Conservation (phyloP, 495 filamentous ascomycete species). For the Platismatia glauca region DNA sequence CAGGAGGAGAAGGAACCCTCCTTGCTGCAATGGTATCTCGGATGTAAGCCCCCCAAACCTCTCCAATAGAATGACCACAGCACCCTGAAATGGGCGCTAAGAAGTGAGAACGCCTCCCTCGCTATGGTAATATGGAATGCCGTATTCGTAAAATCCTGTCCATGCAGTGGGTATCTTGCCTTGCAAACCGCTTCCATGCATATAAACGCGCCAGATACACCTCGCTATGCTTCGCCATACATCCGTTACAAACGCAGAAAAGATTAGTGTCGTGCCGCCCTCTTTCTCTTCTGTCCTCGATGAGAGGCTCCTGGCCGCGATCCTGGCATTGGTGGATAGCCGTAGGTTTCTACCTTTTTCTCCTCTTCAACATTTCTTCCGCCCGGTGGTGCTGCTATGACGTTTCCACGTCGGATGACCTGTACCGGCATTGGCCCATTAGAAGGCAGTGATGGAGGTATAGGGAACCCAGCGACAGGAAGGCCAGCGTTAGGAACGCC, state of each 20-base stretch:
- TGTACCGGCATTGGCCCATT: not conserved
- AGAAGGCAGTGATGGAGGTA: not conserved
- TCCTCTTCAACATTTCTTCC: conserved; percentile 11
- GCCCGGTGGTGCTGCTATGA: conserved; percentile 1
- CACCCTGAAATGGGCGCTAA: not conserved
- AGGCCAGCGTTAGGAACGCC: not conserved
- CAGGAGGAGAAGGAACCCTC: not conserved
- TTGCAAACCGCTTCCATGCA: not conserved
- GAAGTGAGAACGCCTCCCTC: not conserved
- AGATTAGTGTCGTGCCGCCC: not conserved
- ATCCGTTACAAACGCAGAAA: not conserved
- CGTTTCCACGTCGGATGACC: conserved; percentile 7
- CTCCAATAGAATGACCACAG: not conserved
- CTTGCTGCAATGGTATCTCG: not conserved
- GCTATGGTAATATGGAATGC: not conserved
- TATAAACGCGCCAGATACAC: not conserved
- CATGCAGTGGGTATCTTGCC: conserved; percentile 1
- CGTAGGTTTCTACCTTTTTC: conserved; percentile 18
- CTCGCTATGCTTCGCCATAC: not conserved
- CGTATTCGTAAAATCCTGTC: not conserved
- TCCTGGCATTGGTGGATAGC: conserved; percentile 20
- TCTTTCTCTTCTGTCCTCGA: not conserved
- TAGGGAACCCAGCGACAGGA: not conserved
- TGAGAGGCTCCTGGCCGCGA: not conserved
- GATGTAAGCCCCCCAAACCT: not conserved